These are phyloP conservation scores for Sporothrix mexicana DNA, from an alignment of 2,329 filamentous ascomycete species.

Conservation along the genomic window DNA sequence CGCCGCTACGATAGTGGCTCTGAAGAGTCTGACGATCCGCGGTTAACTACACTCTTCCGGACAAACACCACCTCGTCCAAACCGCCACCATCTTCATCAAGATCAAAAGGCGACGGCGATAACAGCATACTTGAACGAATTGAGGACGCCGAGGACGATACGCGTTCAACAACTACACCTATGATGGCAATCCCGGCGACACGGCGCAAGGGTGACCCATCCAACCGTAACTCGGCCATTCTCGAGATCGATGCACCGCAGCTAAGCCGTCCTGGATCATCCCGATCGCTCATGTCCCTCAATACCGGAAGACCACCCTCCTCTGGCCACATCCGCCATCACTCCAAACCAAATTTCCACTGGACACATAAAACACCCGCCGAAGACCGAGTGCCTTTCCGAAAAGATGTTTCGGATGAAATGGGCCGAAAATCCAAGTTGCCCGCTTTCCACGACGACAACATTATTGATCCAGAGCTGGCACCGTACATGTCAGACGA, in stretches of 20 bases:
- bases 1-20: conserved; percentile 86
- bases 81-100: conserved; percentile 42
- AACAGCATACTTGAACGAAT: conserved; percentile 50
- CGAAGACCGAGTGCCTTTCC: conserved; percentile 88
- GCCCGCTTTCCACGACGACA: conserved; percentile 96
- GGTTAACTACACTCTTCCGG: conserved; percentile 68
- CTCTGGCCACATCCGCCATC: conserved; percentile 79
- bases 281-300: conserved; percentile 81
- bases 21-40: conserved; percentile 80
- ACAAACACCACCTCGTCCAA: conserved; percentile 56
- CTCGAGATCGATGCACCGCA: conserved; percentile 88
- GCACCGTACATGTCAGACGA: conserved; percentile 96
- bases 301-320: conserved; percentile 74
- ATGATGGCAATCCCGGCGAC: conserved; percentile 75
- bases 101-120: conserved; percentile 50
- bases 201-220: conserved; percentile 67
- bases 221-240: conserved; percentile 84
- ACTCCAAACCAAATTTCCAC: conserved; percentile 84
- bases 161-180: conserved; percentile 65
- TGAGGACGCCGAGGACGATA: conserved; percentile 55
- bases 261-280: conserved; percentile 89
- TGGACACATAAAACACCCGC: conserved; percentile 72
- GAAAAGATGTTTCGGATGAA: conserved; percentile 72
- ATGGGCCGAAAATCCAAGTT: conserved; percentile 68
- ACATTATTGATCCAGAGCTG: conserved; percentile 95